Evolutionary conservation across 495 filamentous ascomycete genomes (phyloP), one percentile per base, ranked within the genome.

Genomic region (Staphylotrichum tortipilum): DNA sequence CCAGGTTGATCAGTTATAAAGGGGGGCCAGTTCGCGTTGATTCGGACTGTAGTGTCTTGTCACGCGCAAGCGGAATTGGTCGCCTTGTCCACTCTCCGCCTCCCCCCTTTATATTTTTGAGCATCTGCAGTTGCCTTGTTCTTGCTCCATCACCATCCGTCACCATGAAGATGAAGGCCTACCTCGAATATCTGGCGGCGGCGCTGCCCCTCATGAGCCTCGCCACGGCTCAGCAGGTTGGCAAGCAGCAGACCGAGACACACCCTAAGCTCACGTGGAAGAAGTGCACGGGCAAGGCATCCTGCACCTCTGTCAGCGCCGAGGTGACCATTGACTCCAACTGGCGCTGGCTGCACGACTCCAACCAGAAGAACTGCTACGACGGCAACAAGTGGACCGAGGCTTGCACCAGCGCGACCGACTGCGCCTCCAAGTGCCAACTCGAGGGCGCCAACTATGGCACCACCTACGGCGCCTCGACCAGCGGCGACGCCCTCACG

Each of bases 191-290:
- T 29, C 56, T 74, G 30, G 66, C 67, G 43, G 50, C 65, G 42
- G 53, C 53, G 12, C 44, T 61, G 44, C 50, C 55, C 24, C 51
- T 64, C 37, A 44, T 62, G 52, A 53, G 52, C 54, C 62, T 66
- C 14, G 59, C 49, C 26, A 31, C 48, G 43, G 68, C 63, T 54
- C 82, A 85, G 63, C 69, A 77, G 57, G 72, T 76, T 55, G 80
- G 80, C 60, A 80, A 63, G 17, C 37, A 69, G 56, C 64, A 65
- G 18, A 51, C 68, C 14, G 82, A 85, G 62, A 75, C 68, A 10
- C 80, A 84, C 52, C 81, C 81, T 43, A 68, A 73, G 55, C 54
- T 84, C 50, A 71, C 63, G 58, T 82, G 78, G 78, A 70, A 76
- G 61, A 74, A 72, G 44, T 84, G 79, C 61, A 68, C 70, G 24